These are phyloP conservation scores for Pseudoperonospora humuli DNA, from an alignment of 352 stramenopile species.

Conservation along the genomic window DNA sequence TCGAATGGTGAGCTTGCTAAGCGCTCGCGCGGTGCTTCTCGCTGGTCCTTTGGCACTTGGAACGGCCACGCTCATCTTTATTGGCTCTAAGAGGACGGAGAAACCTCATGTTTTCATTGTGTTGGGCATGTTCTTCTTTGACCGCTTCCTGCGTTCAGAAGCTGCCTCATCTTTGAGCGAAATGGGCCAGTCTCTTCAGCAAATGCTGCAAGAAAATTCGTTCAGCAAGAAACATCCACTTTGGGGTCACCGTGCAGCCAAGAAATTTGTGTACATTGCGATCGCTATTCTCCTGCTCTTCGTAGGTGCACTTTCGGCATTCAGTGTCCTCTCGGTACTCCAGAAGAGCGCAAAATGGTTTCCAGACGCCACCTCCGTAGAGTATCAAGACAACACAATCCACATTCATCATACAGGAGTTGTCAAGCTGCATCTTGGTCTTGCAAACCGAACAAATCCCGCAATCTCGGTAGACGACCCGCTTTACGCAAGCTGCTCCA, in stretches of 20 bases:
- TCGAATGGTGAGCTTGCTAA: conserved; percentile 60
- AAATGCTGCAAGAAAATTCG: conserved; percentile 57
- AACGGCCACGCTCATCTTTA: conserved; percentile 43
- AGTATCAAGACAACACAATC: conserved; percentile 54
- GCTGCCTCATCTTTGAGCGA: conserved; percentile 39
- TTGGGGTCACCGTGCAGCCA: conserved; percentile 43
- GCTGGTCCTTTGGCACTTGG: conserved; percentile 46
- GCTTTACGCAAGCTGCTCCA: conserved; percentile 68
- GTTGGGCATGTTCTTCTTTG: conserved; percentile 70
- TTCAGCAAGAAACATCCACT: conserved; percentile 33
- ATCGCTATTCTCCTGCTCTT: conserved; percentile 61
- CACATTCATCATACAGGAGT: conserved; percentile 83
- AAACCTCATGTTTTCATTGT: conserved; percentile 71
- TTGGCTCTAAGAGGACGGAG: conserved; percentile 69
- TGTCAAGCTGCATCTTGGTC: conserved; percentile 71
- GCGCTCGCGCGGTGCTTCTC: conserved; percentile 33
- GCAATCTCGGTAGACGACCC: conserved; percentile 40
- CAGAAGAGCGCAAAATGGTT: conserved; percentile 72
- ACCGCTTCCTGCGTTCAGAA: conserved; percentile 51
- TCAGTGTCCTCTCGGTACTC: conserved; percentile 66
- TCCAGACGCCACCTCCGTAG: conserved; percentile 61
- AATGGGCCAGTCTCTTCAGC: conserved; percentile 46
- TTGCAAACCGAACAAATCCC: conserved; percentile 36
- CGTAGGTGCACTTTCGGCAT: conserved; percentile 58
- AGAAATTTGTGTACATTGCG: conserved; percentile 58